These are phyloP conservation scores for Neurospora sp. DNA, from an alignment of 495 filamentous ascomycete species.

Conservation along the genomic window DNA sequence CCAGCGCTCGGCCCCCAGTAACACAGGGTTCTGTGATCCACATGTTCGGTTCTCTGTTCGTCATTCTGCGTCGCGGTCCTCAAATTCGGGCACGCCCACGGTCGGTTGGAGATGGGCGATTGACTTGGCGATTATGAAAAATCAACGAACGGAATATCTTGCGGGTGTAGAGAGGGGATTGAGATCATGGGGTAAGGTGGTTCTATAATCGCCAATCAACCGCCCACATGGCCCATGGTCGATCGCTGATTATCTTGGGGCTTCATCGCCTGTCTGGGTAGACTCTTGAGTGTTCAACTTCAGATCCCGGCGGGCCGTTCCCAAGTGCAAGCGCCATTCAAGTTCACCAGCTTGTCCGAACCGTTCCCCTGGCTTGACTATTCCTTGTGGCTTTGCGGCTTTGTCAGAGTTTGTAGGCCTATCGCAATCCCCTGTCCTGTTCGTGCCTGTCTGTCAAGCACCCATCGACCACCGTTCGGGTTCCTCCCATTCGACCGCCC, in stretches of 20 bases:
- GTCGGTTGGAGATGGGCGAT: neutral
- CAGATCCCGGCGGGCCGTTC: neutral
- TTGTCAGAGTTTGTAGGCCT: too few species aligned
- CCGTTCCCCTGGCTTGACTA: neutral
- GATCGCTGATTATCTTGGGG: neutral
- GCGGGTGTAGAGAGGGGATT: neutral
- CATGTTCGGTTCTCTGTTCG: neutral
- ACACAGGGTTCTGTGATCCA: neutral
- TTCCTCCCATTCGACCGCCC: neutral
- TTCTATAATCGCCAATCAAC: neutral
- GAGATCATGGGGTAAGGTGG: neutral
- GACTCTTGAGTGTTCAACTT: neutral
- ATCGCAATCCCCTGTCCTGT: too few species aligned
- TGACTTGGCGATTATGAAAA: neutral
- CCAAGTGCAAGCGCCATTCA: neutral
- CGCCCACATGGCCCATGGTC: neutral
- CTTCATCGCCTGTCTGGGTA: neutral
- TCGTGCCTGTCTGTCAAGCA: too few species aligned
- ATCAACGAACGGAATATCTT: neutral
- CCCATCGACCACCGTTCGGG: neutral
- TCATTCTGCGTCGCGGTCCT: neutral
- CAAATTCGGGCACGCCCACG: neutral
- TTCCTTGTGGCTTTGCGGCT: neutral
- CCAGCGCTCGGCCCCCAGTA: neutral
- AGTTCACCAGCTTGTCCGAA: neutral